A percentile compares a stretch with the other conserved stretches of the same genome.
Evolutionary conservation across 108 stramenopile genomes (phyloP).

Genomic region (Nannochloropsis salina): DNA sequence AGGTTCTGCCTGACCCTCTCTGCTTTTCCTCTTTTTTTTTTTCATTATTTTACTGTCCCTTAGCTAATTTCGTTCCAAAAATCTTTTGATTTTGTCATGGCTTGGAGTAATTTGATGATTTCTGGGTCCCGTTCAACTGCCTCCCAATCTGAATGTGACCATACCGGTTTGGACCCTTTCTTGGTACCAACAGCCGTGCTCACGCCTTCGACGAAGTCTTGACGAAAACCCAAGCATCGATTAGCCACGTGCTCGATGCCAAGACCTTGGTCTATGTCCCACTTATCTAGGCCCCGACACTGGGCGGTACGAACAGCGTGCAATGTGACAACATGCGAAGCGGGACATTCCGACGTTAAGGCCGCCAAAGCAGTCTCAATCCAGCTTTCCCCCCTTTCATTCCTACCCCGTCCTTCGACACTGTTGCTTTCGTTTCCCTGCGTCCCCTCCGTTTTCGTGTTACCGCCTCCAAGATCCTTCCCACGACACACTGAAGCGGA

Average conservation of each 20-base stretch:
- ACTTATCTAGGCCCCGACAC: background rate
- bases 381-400: background rate
- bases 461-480: too few species aligned
- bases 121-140: background rate
- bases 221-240: conserved; percentile 11
- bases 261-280: conserved; percentile 7
- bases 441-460: background rate
- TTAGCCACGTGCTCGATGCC: conserved; percentile 6
- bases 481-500: too few species aligned
- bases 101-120: background rate
- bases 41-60: background rate
- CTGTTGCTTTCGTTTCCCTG: background rate
- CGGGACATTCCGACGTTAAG: background rate
- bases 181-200: background rate
- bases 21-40: background rate
- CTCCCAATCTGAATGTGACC: background rate
- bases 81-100: background rate
- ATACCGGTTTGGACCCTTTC: background rate
- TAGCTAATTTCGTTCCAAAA: background rate
- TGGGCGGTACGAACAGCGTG: conserved; percentile 11
- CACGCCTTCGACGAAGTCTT: background rate
- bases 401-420: background rate
- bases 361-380: conserved; percentile 1
- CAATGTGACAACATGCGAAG: background rate
- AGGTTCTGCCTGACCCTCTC: background rate